Evolutionary conservation across 768 basidiomycete species (phyloP).

Genomic region (Lactarius quietus): DNA sequence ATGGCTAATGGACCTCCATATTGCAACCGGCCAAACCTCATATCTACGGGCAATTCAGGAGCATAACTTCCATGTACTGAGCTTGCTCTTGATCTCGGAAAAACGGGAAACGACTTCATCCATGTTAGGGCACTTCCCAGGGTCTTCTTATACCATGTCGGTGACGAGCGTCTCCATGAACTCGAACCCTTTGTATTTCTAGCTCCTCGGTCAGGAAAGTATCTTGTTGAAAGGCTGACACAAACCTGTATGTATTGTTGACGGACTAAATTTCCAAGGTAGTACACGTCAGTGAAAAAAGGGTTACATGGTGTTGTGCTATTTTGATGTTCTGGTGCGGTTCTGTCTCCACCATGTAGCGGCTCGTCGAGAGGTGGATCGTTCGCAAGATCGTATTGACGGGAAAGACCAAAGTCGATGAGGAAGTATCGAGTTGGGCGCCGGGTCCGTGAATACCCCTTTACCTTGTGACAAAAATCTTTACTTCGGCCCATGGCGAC

Average conservation of each 20-base stretch:
- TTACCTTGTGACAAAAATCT: conserved; percentile 9
- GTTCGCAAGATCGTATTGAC: conserved; percentile 16
- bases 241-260: conserved; percentile 17
- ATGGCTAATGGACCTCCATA: conserved; percentile 2
- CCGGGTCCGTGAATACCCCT: conserved; percentile 28
- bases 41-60: conserved; percentile 1
- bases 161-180: conserved; percentile 22
- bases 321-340: conserved; percentile 28
- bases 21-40: background rate
- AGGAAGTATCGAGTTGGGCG: conserved; percentile 29
- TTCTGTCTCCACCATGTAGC: conserved; percentile 28
- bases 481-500: background rate
- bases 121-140: conserved; percentile 33
- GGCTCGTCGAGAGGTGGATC: conserved; percentile 18
- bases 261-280: conserved; percentile 29
- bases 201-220: background rate
- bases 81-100: background rate
- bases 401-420: conserved; percentile 33
- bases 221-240: no score
- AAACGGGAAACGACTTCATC: conserved; percentile 4
- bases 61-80: conserved; percentile 12
- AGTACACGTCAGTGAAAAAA: conserved; percentile 30
- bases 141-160: conserved; percentile 38
- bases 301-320: conserved; percentile 17
- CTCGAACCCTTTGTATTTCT: conserved; percentile 7